phyloP scores from a whole-genome alignment of 148 eudicot genomes.

The Hydrangea macrophylla region DNA sequence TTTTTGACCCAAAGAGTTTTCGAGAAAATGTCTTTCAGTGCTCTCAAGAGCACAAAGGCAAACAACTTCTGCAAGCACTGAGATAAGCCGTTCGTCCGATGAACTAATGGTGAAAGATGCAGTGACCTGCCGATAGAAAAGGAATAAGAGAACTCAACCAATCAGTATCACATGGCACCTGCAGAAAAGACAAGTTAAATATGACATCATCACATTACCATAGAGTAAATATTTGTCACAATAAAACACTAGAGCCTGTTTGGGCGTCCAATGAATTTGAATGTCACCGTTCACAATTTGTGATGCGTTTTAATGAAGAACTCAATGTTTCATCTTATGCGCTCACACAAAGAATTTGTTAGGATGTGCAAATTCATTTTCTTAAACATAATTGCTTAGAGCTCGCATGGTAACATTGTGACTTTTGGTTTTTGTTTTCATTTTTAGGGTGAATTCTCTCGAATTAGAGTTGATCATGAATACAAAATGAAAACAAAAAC shows the following conservation, averaged over 20 bases:
- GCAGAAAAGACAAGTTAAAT: slow-evolving; percentile 48
- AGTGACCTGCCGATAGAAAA: slow-evolving; percentile 87
- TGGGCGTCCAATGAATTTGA: too few species aligned
- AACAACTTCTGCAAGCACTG: slow-evolving; percentile 78
- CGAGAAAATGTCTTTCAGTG: slow-evolving; percentile 44
- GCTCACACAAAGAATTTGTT: too few species aligned
- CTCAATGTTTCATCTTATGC: too few species aligned
- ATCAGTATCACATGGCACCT: slow-evolving; percentile 66
- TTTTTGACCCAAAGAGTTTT: slow-evolving; percentile 30
- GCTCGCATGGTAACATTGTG: too few species aligned
- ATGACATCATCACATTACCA: slow-evolving; percentile 42
- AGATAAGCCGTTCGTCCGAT: slow-evolving; percentile 50
- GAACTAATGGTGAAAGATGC: slow-evolving; percentile 64
- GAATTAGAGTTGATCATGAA: too few species aligned
- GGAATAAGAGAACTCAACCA: slow-evolving; percentile 64
- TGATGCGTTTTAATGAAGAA: too few species aligned
- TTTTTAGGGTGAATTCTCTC: too few species aligned
- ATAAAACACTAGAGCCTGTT: slow-evolving; percentile 6
- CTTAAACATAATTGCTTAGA: too few species aligned
- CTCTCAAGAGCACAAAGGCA: slow-evolving; percentile 60
- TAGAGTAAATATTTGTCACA: slow-evolving; percentile 15
- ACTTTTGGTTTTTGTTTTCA: too few species aligned
- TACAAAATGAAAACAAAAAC: too few species aligned
- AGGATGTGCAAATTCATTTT: too few species aligned
- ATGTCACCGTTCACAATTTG: too few species aligned